Evolutionary conservation across 106 monocot species (phyloP).

Genomic region (Dioscorea zingiberensis): DNA sequence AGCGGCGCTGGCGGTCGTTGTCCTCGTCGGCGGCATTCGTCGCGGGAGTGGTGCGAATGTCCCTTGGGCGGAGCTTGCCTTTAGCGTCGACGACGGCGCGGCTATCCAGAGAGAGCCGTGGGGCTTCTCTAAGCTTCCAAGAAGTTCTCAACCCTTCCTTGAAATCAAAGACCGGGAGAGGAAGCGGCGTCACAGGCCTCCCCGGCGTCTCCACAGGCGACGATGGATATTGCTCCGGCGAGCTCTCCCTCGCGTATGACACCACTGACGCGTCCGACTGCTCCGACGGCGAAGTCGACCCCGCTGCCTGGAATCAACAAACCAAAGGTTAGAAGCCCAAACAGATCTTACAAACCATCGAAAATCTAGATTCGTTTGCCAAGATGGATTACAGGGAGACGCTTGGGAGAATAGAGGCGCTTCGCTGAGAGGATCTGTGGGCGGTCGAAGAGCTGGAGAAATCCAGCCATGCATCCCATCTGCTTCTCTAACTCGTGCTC

Average conservation of each 20-base stretch:
- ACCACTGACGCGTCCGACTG: constrained; percentile 54
- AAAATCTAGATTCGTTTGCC: background rate
- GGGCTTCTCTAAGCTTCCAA: constrained; percentile 68
- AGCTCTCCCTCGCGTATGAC: constrained; percentile 18
- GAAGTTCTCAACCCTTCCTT: constrained; percentile 38
- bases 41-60: constrained; percentile 38
- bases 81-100: constrained; percentile 29
- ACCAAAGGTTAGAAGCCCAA: background rate
- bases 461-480: constrained; percentile 94
- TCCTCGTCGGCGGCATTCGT: constrained; percentile 19
- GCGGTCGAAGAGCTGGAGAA: constrained; percentile 88
- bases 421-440: constrained; percentile 49
- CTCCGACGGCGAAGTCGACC: constrained; percentile 71
- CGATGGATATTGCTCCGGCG: constrained; percentile 17
- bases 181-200: constrained; percentile 25
- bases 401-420: constrained; percentile 35
- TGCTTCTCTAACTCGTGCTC: constrained; percentile 56
- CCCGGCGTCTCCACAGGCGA: constrained; percentile 15
- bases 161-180: constrained; percentile 34
- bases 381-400: constrained; percentile 16
- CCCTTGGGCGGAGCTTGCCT: constrained; percentile 41
- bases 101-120: constrained; percentile 92
- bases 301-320: constrained; percentile 28
- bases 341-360: constrained; percentile 21
- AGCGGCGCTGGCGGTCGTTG: constrained; percentile 38